Evolutionary conservation across 495 filamentous ascomycete genomes (phyloP), one percentile per base, ranked within the genome.

Genomic region (Penicillium pulvis): DNA sequence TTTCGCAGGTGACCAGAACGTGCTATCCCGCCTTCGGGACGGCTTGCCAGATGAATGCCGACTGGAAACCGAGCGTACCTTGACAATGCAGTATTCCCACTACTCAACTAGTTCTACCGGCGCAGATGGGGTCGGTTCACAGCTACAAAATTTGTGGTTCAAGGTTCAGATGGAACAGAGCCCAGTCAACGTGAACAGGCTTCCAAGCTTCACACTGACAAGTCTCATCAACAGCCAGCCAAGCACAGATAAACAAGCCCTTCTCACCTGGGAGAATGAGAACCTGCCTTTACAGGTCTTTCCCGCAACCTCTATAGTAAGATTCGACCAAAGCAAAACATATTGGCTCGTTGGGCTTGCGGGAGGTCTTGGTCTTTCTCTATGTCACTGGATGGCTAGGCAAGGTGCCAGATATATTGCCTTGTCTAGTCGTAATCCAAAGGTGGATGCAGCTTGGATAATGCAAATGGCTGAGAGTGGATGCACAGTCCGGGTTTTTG

Each of bases 331-430:
- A 10, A 51, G 79, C 59, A 81, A 76, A 60, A 83, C 85, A 0
- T 89, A 89, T 59, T 67, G 81, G 35, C 67, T 89, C 0, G 67
- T 84, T 19, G 86, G 86, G 5, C 60, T 87, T 11, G 84, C 83
- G 1, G 78, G 83, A 17, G 79, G 81, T 28, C 72, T 87, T 4
- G 86, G 84, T 16, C 75, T 79, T 53, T 87, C 85, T 14, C 62
- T 88, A 1, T 85, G 83, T 60, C 67, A 76, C 4, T 83, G 85
- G 62, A 83, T 89, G 71, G 72, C 77, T 2, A 28, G 68, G 2
- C 73, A 83, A 24, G 86, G 86, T 0, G 85, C 85, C 0, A 61
- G 74, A 2, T 69, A 81, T 58, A 72, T 89, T 42, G 77, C 79
- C 12, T 54, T 89, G 5, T 79, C 81, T 1, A 88, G 84, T 59